phyloP scores from a whole-genome alignment of 108 stramenopile genomes.

The Cyclostephanos tholiformis region DNA sequence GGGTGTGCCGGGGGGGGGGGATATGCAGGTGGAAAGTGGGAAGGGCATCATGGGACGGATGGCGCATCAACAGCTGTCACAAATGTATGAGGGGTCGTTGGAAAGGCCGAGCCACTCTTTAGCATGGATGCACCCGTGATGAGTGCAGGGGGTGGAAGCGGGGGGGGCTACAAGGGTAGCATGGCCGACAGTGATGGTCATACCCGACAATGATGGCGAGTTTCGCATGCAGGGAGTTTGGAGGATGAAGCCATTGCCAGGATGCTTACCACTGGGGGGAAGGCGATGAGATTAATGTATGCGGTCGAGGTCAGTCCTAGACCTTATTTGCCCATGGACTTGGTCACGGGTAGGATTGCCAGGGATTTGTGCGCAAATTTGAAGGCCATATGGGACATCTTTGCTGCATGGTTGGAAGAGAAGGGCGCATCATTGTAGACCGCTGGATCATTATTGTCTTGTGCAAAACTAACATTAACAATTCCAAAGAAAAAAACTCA shows the following conservation, averaged over 20 bases:
- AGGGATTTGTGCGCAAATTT: conserved; percentile 82
- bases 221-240: conserved; percentile 92
- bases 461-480: too few relatives aligned
- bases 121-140: conserved; percentile 61
- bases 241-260: conserved; percentile 88
- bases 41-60: not conserved
- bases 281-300: conserved; percentile 88
- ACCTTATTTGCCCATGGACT: conserved; percentile 81
- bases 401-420: not conserved
- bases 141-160: conserved; percentile 22
- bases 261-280: conserved; percentile 73
- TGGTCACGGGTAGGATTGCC: conserved; percentile 85
- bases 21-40: too few relatives aligned
- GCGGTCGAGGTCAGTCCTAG: conserved; percentile 89
- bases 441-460: too few relatives aligned
- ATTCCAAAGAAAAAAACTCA: too few relatives aligned
- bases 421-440: too few relatives aligned
- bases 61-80: conserved; percentile 8
- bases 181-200: conserved; percentile 48
- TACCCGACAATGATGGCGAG: conserved; percentile 84
- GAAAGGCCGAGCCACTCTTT: conserved; percentile 54
- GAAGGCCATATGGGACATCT: conserved; percentile 68
- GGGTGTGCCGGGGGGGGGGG: conserved; percentile 25
- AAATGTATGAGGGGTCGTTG: conserved; percentile 56
- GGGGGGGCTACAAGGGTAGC: conserved; percentile 62